These are phyloP conservation scores for Hortiboletus campestris DNA, from an alignment of 768 basidiomycete genomes.

Conservation along the genomic window DNA sequence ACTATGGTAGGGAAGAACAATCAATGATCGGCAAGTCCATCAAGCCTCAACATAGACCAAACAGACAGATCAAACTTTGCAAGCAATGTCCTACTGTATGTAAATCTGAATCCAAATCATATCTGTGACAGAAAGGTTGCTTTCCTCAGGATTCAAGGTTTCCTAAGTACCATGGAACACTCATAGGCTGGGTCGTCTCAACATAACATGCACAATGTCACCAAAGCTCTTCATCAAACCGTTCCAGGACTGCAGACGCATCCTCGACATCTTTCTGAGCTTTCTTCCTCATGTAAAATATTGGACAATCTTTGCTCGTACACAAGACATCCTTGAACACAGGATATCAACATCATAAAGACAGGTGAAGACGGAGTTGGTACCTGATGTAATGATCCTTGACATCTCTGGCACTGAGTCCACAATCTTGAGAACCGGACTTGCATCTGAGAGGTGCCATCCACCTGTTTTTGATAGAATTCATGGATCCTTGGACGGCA, in stretches of 20 bases:
- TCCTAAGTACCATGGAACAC: neutral
- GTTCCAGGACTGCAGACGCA: slow-evolving; percentile 68
- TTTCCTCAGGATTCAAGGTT: neutral
- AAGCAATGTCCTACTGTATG: neutral
- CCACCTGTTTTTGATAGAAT: slow-evolving; percentile 88
- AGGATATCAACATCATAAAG: neutral
- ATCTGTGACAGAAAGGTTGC: neutral
- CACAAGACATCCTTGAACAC: slow-evolving; percentile 84
- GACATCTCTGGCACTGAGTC: slow-evolving; percentile 99
- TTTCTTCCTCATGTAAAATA: slow-evolving; percentile 98
- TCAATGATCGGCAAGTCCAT: no score
- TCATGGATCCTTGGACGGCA: slow-evolving; percentile 84
- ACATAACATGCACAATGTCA: slow-evolving; percentile 26
- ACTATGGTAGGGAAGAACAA: neutral
- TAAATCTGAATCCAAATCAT: neutral
- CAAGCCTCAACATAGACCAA: neutral
- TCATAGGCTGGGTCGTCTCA: neutral
- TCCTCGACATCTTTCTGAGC: slow-evolving; percentile 98
- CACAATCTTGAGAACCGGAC: slow-evolving; percentile 92
- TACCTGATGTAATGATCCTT: slow-evolving; percentile 95
- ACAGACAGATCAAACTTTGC: neutral
- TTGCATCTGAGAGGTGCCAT: slow-evolving; percentile 73
- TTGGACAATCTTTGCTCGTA: slow-evolving; percentile 96
- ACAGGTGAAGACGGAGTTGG: neutral
- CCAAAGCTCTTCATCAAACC: slow-evolving; percentile 81